These are phyloP conservation scores for Phialophora macrospora DNA, from an alignment of 2,329 filamentous ascomycete species.

Conservation along the genomic window DNA sequence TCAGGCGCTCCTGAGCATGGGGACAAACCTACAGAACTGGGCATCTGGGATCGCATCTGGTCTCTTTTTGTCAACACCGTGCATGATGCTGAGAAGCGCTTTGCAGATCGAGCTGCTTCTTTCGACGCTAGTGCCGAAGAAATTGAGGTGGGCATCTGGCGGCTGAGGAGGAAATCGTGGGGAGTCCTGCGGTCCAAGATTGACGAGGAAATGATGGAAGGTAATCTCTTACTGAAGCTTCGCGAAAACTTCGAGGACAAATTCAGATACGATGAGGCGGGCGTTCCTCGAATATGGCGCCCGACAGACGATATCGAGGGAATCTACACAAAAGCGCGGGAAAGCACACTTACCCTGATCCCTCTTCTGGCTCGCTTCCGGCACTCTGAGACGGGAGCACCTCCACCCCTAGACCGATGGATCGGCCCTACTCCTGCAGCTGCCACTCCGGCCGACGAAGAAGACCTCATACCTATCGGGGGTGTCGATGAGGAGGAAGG, in stretches of 20 bases:
- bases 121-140: slow-evolving; percentile 92
- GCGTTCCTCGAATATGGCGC: slow-evolving; percentile 94
- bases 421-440: slow-evolving; percentile 77
- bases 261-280: slow-evolving; percentile 94
- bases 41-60: slow-evolving; percentile 97
- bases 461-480: slow-evolving; percentile 85
- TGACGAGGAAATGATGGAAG: slow-evolving; percentile 97
- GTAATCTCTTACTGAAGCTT: slow-evolving; percentile 91
- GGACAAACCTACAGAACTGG: slow-evolving; percentile 77
- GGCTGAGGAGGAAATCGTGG: slow-evolving; percentile 92
- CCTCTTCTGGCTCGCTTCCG: slow-evolving; percentile 86
- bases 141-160: slow-evolving; percentile 90
- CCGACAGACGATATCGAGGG: slow-evolving; percentile 97
- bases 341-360: slow-evolving; percentile 88
- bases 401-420: slow-evolving; percentile 83
- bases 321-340: slow-evolving; percentile 86
- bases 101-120: slow-evolving; percentile 85
- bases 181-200: slow-evolving; percentile 85
- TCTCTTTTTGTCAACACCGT: slow-evolving; percentile 80
- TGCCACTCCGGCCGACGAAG: slow-evolving; percentile 81
- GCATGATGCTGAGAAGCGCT: slow-evolving; percentile 80
- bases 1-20: slow-evolving; percentile 78
- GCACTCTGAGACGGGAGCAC: slow-evolving; percentile 69
- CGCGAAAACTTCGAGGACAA: slow-evolving; percentile 99
- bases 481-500: slow-evolving; percentile 94